These are phyloP conservation scores for Apiotrichum siamense DNA, from an alignment of 1,284 basidiomycete genomes.

Conservation along the genomic window DNA sequence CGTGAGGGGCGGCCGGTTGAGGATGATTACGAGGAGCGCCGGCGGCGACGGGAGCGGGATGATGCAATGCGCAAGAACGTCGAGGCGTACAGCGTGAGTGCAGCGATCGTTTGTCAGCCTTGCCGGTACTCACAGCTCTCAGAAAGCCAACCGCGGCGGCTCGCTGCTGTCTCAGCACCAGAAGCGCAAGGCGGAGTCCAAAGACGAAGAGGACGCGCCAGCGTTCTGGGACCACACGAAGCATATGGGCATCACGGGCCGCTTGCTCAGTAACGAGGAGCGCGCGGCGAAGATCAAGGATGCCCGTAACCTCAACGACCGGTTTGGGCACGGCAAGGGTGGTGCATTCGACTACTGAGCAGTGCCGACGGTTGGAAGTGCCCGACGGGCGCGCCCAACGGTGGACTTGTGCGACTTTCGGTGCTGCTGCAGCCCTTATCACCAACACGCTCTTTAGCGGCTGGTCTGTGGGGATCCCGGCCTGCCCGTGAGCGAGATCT, in stretches of 20 bases:
- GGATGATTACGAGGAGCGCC: slow-evolving; percentile 49
- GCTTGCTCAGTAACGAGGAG: slow-evolving; percentile 76
- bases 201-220: slow-evolving; percentile 53
- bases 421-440: background rate
- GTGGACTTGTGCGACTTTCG: background rate
- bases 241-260: slow-evolving; percentile 76
- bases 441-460: too few species aligned
- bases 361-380: too few species aligned
- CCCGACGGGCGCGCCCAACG: too few species aligned
- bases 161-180: slow-evolving; percentile 66
- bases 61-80: slow-evolving; percentile 63
- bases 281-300: slow-evolving; percentile 70
- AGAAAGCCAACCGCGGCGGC: slow-evolving; percentile 62
- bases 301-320: slow-evolving; percentile 67
- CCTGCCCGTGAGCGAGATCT: too few species aligned
- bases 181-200: slow-evolving; percentile 35
- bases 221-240: slow-evolving; percentile 80
- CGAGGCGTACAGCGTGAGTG: slow-evolving; percentile 69
- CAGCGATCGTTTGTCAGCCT: background rate
- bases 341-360: slow-evolving; percentile 40
- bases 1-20: too few species aligned
- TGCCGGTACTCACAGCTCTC: slow-evolving; percentile 6
- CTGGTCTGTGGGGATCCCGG: too few species aligned
- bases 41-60: slow-evolving; percentile 56
- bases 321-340: slow-evolving; percentile 58